These are phyloP conservation scores for Arabidopsis lyrata DNA, from an alignment of 441 rosid species.

Conservation along the genomic window DNA sequence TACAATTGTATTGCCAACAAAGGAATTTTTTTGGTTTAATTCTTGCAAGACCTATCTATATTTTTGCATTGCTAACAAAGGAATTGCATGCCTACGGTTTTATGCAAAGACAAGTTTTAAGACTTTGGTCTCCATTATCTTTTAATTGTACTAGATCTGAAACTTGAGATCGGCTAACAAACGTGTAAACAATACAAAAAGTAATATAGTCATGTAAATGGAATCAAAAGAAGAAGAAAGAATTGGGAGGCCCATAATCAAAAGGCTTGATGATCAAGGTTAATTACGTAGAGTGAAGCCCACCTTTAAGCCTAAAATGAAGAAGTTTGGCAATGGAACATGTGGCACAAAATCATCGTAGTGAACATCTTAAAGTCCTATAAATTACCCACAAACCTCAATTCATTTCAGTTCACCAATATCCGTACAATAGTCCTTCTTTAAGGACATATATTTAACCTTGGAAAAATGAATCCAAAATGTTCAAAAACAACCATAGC, in stretches of 20 bases:
- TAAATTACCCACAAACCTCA: constrained; percentile 2
- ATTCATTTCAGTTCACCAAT: constrained; percentile 9
- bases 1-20: not conserved
- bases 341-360: not conserved
- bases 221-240: not conserved
- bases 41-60: not conserved
- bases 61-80: not conserved
- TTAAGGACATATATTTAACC: not conserved
- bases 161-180: constrained; percentile 5
- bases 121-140: constrained; percentile 1
- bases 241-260: not conserved
- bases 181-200: constrained; percentile 3
- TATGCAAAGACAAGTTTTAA: not conserved
- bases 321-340: constrained; percentile 17
- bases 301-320: constrained; percentile 23
- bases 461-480: constrained; percentile 25
- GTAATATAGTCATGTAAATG: not conserved
- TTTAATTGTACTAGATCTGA: not conserved
- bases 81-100: not conserved
- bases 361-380: constrained; percentile 17
- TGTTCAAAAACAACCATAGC: constrained; percentile 14
- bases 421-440: not conserved
- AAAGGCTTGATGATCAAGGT: not conserved
- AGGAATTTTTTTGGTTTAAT: too few relatives aligned
- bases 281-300: constrained; percentile 12